Conservation (phyloP, 257 asterid species). For the Gentiana macrophylla region DNA sequence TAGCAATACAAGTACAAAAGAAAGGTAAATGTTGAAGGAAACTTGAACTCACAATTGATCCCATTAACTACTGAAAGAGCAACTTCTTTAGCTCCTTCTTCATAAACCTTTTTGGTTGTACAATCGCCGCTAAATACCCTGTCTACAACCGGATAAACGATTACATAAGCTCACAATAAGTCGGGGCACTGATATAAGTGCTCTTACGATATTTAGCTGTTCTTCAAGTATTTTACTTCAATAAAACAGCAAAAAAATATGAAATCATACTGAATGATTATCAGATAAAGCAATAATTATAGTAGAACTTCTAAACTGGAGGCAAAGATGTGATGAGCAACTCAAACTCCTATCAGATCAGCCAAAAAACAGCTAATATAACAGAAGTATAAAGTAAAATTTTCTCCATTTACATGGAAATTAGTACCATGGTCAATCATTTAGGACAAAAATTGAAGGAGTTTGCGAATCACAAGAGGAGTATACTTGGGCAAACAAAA, state of each 20-base stretch:
- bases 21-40: not conserved
- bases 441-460: no score
- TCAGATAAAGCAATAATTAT: not conserved
- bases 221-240: not conserved
- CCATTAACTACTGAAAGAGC: conserved; percentile 85
- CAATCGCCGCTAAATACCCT: conserved; percentile 66
- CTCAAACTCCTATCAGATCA: not conserved
- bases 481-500: no score
- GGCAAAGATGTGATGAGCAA: no score
- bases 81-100: conserved; percentile 79
- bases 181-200: not conserved
- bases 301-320: no score
- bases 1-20: not conserved
- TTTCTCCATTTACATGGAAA: no score
- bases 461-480: no score
- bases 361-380: not conserved
- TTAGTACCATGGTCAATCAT: no score
- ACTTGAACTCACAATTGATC: conserved; percentile 57
- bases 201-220: not conserved
- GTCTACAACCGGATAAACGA: conserved; percentile 31
- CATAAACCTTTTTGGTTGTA: conserved; percentile 81
- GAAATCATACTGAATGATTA: not conserved
- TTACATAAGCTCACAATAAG: not conserved
- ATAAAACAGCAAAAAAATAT: not conserved
- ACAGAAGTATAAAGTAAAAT: not conserved